Conservation (phyloP, 1,284 basidiomycete genomes). For the Chalciporus sp. region DNA sequence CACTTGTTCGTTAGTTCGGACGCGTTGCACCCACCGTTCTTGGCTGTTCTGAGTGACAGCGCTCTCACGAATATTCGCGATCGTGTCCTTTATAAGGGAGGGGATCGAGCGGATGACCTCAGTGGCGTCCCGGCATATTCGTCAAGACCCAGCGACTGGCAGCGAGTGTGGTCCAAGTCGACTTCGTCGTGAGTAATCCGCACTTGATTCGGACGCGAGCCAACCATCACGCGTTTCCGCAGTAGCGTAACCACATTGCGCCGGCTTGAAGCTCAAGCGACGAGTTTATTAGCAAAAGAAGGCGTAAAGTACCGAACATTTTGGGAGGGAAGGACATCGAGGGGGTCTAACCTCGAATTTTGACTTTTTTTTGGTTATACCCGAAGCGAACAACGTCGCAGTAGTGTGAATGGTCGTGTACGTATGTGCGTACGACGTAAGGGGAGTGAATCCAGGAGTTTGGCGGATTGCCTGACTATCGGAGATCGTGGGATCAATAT, state of each 20-base stretch:
- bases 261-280: background rate
- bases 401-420: background rate
- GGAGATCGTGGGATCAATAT: background rate
- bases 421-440: background rate
- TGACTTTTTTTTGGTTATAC: background rate
- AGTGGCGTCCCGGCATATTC: background rate
- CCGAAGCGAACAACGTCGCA: background rate
- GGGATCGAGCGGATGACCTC: background rate
- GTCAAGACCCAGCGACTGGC: background rate
- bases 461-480: background rate
- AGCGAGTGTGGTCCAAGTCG: background rate
- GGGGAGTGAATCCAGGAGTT: background rate
- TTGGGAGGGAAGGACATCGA: background rate
- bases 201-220: too few relatives aligned
- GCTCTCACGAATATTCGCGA: background rate
- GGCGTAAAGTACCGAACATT: background rate
- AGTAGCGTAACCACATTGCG: too few relatives aligned
- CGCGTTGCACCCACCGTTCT: background rate
- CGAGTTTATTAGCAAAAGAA: background rate
- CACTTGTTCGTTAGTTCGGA: background rate
- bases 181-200: background rate
- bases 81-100: background rate
- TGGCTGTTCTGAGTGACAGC: background rate
- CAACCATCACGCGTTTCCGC: too few relatives aligned
- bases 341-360: background rate